These are phyloP conservation scores for Rhinocladiella similis DNA, from an alignment of 2,329 filamentous ascomycete species.

Conservation along the genomic window DNA sequence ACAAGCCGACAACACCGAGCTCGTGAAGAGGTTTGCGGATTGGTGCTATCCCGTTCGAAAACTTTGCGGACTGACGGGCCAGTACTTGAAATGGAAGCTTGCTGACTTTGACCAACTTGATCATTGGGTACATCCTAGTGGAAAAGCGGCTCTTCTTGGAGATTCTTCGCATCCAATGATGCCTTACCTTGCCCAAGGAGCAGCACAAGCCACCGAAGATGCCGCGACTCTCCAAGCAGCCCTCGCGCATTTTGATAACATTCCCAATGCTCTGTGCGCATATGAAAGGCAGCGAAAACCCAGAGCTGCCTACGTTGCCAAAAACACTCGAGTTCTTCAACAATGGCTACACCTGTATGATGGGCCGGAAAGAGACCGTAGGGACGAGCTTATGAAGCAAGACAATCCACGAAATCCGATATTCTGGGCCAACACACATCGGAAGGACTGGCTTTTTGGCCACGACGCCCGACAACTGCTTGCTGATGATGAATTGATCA, in stretches of 20 bases:
- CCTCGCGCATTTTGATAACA: slow-evolving; percentile 10
- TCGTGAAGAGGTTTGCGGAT: slow-evolving; percentile 31
- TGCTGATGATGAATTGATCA: slow-evolving; percentile 2
- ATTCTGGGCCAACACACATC: slow-evolving; percentile 31
- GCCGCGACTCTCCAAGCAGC: slow-evolving; percentile 31
- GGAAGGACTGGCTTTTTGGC: slow-evolving; percentile 34
- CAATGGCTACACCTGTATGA: slow-evolving; percentile 36
- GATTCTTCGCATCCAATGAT: slow-evolving; percentile 49
- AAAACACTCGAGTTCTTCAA: slow-evolving; percentile 35
- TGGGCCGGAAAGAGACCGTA: slow-evolving; percentile 28
- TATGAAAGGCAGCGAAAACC: slow-evolving; percentile 48
- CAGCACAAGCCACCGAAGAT: slow-evolving; percentile 47
- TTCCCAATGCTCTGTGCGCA: slow-evolving; percentile 11
- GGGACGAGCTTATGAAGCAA: slow-evolving; percentile 32
- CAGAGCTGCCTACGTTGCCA: slow-evolving; percentile 30
- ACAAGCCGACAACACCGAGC: slow-evolving; percentile 30
- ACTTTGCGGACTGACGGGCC: slow-evolving; percentile 29
- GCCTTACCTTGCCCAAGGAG: slow-evolving; percentile 46
- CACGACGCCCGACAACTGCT: slow-evolving; percentile 22
- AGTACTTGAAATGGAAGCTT: slow-evolving; percentile 29
- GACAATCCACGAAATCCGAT: slow-evolving; percentile 32
- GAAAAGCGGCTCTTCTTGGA: slow-evolving; percentile 40
- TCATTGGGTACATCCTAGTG: slow-evolving; percentile 33
- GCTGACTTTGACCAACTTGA: slow-evolving; percentile 31
- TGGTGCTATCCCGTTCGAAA: slow-evolving; percentile 34